Percentiles rank a stretch among this genome's conserved stretches.
Evolutionary conservation across 139 green algal species (phyloP).

Genomic region (Chlorella sp.): DNA sequence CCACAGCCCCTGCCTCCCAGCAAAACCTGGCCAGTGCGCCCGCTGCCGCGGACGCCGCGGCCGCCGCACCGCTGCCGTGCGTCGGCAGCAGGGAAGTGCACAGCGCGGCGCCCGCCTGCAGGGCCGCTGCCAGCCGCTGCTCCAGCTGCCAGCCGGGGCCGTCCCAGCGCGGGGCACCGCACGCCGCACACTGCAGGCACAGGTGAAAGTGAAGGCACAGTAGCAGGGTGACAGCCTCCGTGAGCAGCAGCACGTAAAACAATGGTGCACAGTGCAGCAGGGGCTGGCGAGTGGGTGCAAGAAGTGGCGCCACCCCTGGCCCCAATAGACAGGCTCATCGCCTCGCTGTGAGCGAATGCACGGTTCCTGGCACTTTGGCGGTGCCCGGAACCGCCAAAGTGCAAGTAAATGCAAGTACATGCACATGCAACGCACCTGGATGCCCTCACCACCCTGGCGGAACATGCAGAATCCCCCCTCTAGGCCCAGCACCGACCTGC

Average conservation of each 20-base stretch:
- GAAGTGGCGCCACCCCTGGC: too few species aligned
- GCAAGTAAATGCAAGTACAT: too few species aligned
- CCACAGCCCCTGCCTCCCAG: not conserved
- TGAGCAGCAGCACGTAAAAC: too few species aligned
- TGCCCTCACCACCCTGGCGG: not conserved
- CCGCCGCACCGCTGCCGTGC: not conserved
- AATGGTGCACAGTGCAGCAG: too few species aligned
- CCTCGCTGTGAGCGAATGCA: too few species aligned
- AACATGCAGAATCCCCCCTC: not conserved
- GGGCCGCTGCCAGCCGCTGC: constrained; percentile 13
- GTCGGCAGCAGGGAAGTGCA: not conserved
- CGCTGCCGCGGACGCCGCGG: not conserved
- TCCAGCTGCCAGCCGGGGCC: constrained; percentile 30
- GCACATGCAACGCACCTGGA: too few species aligned
- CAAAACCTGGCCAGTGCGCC: not conserved
- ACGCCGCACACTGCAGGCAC: not conserved
- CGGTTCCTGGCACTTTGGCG: too few species aligned
- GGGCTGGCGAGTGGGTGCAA: too few species aligned
- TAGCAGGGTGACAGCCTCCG: not conserved
- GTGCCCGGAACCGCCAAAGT: too few species aligned
- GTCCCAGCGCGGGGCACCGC: constrained; percentile 16
- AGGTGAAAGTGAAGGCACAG: not conserved
- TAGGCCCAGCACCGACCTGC: not conserved
- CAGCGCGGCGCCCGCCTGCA: constrained; percentile 16
- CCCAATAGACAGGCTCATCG: too few species aligned